These are phyloP conservation scores for Microascus cirrosus DNA, from an alignment of 2,329 filamentous ascomycete species.

Conservation along the genomic window DNA sequence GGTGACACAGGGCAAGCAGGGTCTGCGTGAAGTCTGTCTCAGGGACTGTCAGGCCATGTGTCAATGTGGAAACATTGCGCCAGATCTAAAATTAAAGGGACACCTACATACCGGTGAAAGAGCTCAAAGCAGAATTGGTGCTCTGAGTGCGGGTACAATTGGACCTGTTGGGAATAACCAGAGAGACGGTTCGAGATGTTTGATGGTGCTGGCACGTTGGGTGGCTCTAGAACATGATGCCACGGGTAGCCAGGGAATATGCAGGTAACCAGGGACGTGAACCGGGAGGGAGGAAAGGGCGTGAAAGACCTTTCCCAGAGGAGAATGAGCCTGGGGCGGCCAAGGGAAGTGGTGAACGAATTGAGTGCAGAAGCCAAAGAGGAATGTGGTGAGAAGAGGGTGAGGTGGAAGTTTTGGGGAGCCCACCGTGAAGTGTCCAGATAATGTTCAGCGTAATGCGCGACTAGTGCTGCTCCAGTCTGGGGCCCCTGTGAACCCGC, in stretches of 20 bases:
- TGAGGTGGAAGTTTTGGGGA: conserved; percentile 8
- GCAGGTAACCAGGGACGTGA: conserved; percentile 3
- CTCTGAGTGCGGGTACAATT: conserved; percentile 4
- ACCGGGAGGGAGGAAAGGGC: conserved; percentile 2
- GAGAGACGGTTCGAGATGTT: neutral
- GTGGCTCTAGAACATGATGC: conserved; percentile 5
- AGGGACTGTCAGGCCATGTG: neutral
- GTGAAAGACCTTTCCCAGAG: neutral
- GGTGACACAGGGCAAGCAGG: conserved; percentile 1
- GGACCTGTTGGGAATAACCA: conserved; percentile 5
- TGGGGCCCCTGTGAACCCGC: neutral
- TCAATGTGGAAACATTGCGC: neutral
- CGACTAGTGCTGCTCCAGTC: neutral
- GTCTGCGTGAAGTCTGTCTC: neutral
- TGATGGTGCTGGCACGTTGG: neutral
- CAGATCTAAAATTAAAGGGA: neutral
- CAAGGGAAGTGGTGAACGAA: neutral
- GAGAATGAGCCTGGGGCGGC: neutral
- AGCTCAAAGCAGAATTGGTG: neutral
- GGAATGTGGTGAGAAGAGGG: conserved; percentile 6
- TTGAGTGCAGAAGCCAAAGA: neutral
- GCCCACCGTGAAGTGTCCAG: neutral
- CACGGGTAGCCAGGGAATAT: conserved; percentile 5
- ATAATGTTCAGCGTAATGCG: neutral
- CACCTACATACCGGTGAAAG: neutral